phyloP scores from a whole-genome alignment of 2,329 filamentous ascomycete species.

The Phoma sp. region DNA sequence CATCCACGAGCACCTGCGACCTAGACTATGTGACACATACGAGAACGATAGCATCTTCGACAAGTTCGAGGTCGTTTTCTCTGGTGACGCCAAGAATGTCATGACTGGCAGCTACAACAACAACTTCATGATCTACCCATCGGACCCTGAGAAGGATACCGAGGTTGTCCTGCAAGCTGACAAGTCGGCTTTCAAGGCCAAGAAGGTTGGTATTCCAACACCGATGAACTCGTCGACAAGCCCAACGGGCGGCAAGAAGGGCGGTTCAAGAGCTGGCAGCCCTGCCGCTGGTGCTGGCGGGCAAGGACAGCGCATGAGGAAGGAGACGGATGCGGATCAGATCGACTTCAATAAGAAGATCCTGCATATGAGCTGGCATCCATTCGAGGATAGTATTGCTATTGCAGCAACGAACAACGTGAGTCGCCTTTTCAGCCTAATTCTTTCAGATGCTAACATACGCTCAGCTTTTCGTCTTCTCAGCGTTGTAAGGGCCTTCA shows the following conservation, averaged over 20 bases:
- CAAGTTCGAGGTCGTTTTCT: constrained; percentile 99
- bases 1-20: constrained; percentile 95
- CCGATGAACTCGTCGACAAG: constrained; percentile 88
- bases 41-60: constrained; percentile 99
- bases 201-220: constrained; percentile 98
- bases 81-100: constrained; percentile 96
- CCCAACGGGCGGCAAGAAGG: constrained; percentile 81
- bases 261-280: constrained; percentile 84
- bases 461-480: constrained; percentile 63
- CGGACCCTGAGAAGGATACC: constrained; percentile 92
- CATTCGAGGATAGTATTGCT: constrained; percentile 98
- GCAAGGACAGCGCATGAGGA: constrained; percentile 93
- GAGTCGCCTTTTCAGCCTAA: constrained; percentile 55
- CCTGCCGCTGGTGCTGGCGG: constrained; percentile 75
- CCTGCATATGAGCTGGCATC: constrained; percentile 99
- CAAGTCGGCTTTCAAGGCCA: constrained; percentile 99
- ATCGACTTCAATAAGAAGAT: constrained; percentile 99
- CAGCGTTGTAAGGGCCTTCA: constrained; percentile 55
- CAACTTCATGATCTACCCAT: constrained; percentile 99
- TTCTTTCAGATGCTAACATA: constrained; percentile 13
- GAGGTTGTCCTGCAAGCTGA: constrained; percentile 98
- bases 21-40: constrained; percentile 95
- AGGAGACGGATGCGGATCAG: constrained; percentile 98
- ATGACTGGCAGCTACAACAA: constrained; percentile 99
- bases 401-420: constrained; percentile 99